Conservation (phyloP, 768 basidiomycete genomes). For the Leccinellum rugosiceps region DNA sequence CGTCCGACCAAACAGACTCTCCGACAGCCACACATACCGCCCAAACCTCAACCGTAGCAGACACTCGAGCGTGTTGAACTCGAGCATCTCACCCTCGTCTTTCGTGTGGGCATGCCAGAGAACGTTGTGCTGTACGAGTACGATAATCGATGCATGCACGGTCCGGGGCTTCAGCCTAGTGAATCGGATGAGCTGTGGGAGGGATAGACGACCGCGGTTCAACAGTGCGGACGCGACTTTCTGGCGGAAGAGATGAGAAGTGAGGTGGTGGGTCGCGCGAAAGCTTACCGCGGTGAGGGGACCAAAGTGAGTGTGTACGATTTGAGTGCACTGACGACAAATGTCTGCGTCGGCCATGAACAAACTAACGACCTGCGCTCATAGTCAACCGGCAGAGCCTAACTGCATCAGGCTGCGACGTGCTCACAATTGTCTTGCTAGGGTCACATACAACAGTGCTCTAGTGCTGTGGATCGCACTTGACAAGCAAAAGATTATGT, state of each 20-base stretch:
- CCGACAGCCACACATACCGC: constrained; percentile 71
- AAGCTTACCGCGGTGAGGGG: constrained; percentile 57
- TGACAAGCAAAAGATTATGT: neutral
- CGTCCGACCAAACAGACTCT: constrained; percentile 62
- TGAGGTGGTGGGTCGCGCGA: neutral
- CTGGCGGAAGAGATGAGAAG: constrained; percentile 37
- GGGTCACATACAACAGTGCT: constrained; percentile 11
- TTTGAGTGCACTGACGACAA: constrained; percentile 56
- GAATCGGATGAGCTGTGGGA: constrained; percentile 65
- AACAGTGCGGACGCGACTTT: constrained; percentile 70
- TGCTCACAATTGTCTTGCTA: neutral
- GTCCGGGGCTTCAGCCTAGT: constrained; percentile 65
- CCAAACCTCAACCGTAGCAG: constrained; percentile 81
- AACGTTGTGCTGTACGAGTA: constrained; percentile 88
- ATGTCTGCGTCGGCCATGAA: constrained; percentile 66
- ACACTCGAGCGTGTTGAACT: constrained; percentile 83
- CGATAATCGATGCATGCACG: constrained; percentile 66
- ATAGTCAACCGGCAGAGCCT: neutral
- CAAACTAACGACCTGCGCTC: neutral
- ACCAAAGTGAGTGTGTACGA: constrained; percentile 65
- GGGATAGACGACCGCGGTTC: constrained; percentile 78
- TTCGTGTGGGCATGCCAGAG: constrained; percentile 79
- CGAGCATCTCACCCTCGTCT: constrained; percentile 72
- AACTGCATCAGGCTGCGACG: too few species aligned
- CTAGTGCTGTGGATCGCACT: neutral